Conservation (phyloP, 306 rosid species). For the Morella rubra region DNA sequence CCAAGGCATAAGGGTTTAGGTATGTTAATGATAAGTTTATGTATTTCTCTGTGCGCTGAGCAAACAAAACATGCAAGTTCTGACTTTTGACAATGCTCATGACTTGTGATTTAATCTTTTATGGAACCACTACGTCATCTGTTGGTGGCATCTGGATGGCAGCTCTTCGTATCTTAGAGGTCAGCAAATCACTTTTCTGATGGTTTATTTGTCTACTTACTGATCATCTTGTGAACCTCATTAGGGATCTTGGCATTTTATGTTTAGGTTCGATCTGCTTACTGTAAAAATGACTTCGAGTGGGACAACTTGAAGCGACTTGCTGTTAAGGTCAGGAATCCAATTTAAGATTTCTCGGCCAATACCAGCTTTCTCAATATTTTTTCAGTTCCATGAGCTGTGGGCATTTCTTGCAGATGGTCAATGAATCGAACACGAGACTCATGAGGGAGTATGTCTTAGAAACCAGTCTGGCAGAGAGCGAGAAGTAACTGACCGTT, state of each 20-base stretch:
- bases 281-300: constrained; percentile 84
- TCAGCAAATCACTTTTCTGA: constrained; percentile 30
- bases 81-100: constrained; percentile 16
- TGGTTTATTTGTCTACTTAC: constrained; percentile 6
- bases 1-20: constrained; percentile 81
- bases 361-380: neutral
- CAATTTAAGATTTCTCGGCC: neutral
- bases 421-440: constrained; percentile 66
- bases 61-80: neutral
- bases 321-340: constrained; percentile 55
- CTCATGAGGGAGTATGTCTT: constrained; percentile 73
- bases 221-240: neutral
- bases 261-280: constrained; percentile 78
- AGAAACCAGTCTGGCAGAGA: constrained; percentile 62
- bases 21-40: constrained; percentile 20
- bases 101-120: constrained; percentile 1
- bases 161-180: constrained; percentile 94
- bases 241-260: constrained; percentile 4
- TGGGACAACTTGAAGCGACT: constrained; percentile 81
- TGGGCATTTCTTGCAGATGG: constrained; percentile 55
- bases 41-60: neutral
- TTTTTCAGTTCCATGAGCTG: constrained; percentile 6
- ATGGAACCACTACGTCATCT: neutral
- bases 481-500: constrained; percentile 39
- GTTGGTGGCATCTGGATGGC: constrained; percentile 35